Evolutionary conservation across 371 early-diverging fungal species (phyloP).

Genomic region (Haplosporangium sp.): DNA sequence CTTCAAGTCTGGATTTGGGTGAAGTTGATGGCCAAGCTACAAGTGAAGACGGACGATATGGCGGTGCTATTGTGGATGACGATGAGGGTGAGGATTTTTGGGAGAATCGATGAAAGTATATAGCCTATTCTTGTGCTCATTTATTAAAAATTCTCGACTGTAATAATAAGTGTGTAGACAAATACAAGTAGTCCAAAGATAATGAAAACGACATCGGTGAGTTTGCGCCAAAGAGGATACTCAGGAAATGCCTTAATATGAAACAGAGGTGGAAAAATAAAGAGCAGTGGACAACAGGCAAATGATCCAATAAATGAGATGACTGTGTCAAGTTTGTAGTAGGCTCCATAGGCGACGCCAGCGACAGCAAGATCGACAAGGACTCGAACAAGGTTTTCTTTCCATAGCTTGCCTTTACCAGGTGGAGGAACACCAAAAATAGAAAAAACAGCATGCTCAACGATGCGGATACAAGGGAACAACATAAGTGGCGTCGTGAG

Average conservation of each 20-base stretch:
- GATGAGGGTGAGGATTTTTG: conserved; percentile 53
- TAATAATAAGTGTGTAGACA: conserved; percentile 82
- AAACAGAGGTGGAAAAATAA: conserved; percentile 82
- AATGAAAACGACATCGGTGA: conserved; percentile 64
- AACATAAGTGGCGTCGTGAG: conserved; percentile 87
- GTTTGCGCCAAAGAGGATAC: conserved; percentile 54
- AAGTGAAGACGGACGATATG: conserved; percentile 52
- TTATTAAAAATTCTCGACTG: conserved; percentile 63
- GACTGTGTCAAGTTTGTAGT: conserved; percentile 87
- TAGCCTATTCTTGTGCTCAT: background rate
- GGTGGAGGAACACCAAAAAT: conserved; percentile 47
- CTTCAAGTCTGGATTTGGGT: conserved; percentile 42
- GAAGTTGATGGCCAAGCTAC: conserved; percentile 30
- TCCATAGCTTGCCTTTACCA: conserved; percentile 81
- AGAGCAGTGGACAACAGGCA: conserved; percentile 77
- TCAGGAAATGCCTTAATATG: conserved; percentile 68
- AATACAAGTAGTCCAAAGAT: conserved; percentile 69
- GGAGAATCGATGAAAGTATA: conserved; percentile 38
- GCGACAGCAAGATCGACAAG: conserved; percentile 72
- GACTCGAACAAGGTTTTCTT: conserved; percentile 79
- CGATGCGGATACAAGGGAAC: conserved; percentile 91
- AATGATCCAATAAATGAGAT: conserved; percentile 91
- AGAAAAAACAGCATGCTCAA: conserved; percentile 65
- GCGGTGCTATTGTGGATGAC: conserved; percentile 40
- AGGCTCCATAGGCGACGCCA: conserved; percentile 80